These are phyloP conservation scores for Lecanicillium sp. DNA, from an alignment of 2,329 filamentous ascomycete species.

Conservation along the genomic window DNA sequence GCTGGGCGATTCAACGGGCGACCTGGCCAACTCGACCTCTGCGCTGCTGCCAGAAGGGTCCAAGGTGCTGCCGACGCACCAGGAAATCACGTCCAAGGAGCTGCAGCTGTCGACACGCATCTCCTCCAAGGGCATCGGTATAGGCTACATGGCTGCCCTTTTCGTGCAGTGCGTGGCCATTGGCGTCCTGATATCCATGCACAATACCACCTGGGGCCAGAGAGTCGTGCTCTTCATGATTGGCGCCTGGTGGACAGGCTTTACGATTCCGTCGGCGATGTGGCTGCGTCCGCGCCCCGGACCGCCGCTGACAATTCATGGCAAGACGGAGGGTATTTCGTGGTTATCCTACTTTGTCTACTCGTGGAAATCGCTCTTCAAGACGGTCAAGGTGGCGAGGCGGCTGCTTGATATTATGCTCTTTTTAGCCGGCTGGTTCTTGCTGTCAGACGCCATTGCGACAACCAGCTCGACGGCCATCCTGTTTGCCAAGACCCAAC, in stretches of 20 bases:
- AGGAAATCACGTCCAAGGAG: constrained; percentile 54
- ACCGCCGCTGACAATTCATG: constrained; percentile 57
- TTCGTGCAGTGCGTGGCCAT: constrained; percentile 79
- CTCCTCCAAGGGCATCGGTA: constrained; percentile 86
- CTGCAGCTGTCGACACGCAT: constrained; percentile 82
- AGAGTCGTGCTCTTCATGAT: constrained; percentile 81
- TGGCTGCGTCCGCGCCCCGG: constrained; percentile 87
- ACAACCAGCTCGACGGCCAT: constrained; percentile 93
- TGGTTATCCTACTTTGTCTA: constrained; percentile 69
- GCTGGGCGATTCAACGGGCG: constrained; percentile 23
- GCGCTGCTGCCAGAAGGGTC: constrained; percentile 35
- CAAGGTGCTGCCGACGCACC: constrained; percentile 31
- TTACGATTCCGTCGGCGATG: constrained; percentile 79
- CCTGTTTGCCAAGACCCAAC: constrained; percentile 86
- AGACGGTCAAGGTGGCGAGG: constrained; percentile 68
- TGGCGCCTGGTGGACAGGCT: constrained; percentile 86
- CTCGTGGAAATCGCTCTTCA: constrained; percentile 80
- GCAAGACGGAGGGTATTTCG: constrained; percentile 25
- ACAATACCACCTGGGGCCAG: constrained; percentile 76
- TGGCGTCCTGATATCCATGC: constrained; percentile 62
- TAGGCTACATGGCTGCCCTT: constrained; percentile 83
- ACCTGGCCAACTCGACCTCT: constrained; percentile 34
- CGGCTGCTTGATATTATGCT: constrained; percentile 65
- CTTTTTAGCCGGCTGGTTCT: constrained; percentile 85
- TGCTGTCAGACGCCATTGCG: constrained; percentile 88